Evolutionary conservation across 352 stramenopile species (phyloP).

Genomic region (Globisporangium cylindrosporum): DNA sequence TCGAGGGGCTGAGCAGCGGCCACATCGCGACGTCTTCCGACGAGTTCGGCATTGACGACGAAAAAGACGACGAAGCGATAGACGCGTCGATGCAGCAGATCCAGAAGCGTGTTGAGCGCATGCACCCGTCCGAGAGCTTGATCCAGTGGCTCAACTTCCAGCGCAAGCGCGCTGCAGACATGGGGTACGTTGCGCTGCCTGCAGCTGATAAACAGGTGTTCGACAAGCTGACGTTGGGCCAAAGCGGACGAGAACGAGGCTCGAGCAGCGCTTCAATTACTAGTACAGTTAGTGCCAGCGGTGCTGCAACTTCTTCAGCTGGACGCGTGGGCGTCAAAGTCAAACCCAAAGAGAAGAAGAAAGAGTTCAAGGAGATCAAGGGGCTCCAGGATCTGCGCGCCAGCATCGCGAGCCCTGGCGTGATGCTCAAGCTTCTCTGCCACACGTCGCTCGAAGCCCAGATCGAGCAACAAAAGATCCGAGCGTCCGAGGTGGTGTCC

Average conservation of each 20-base stretch:
- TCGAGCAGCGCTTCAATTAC: neutral
- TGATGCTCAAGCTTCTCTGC: constrained; percentile 77
- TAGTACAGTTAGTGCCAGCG: neutral
- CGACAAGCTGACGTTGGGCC: neutral
- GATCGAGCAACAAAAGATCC: constrained; percentile 48
- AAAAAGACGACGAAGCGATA: constrained; percentile 40
- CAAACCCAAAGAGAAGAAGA: constrained; percentile 60
- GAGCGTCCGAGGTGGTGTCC: constrained; percentile 33
- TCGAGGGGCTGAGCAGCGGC: constrained; percentile 54
- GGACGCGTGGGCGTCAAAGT: constrained; percentile 16
- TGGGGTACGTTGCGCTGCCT: constrained; percentile 18
- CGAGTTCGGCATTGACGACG: constrained; percentile 37
- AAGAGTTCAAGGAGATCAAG: constrained; percentile 63
- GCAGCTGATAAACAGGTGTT: neutral
- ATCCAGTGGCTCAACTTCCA: constrained; percentile 77
- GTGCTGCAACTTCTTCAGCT: neutral
- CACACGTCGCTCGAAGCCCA: constrained; percentile 52
- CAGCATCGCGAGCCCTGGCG: constrained; percentile 47
- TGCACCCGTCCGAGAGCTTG: constrained; percentile 52
- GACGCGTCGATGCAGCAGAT: constrained; percentile 26
- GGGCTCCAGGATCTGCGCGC: constrained; percentile 54
- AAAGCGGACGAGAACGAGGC: neutral
- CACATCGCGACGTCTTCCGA: constrained; percentile 49
- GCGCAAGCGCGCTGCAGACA: constrained; percentile 38
- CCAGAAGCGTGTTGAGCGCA: constrained; percentile 34